phyloP scores from a whole-genome alignment of 2,329 filamentous ascomycete genomes.

The Nemania sp. region DNA sequence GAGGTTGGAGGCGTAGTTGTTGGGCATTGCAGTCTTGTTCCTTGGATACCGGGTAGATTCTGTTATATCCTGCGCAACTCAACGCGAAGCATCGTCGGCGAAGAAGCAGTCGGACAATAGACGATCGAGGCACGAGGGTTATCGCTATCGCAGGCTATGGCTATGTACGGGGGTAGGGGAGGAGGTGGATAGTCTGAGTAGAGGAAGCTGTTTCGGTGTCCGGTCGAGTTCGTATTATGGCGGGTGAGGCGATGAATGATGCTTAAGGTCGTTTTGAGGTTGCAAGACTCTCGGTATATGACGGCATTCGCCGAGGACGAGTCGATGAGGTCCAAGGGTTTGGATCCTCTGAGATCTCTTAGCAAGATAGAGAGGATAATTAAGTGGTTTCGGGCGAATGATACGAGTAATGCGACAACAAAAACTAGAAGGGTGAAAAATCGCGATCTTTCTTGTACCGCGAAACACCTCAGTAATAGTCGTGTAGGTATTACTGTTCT shows the following conservation, averaged over 20 bases:
- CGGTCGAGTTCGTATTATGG: neutral
- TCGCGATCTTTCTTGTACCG: neutral
- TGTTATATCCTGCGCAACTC: conserved; percentile 26
- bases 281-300: conserved; percentile 8
- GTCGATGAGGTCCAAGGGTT: conserved; percentile 6
- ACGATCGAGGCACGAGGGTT: neutral
- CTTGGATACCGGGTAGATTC: conserved; percentile 22
- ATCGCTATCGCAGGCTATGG: conserved; percentile 18
- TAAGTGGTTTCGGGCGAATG: neutral
- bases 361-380: conserved; percentile 4
- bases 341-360: conserved; percentile 3
- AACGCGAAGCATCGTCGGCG: conserved; percentile 29
- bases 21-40: conserved; percentile 51
- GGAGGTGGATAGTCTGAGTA: neutral
- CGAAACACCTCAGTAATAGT: neutral
- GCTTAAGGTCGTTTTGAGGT: conserved; percentile 1
- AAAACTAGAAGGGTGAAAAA: conserved; percentile 5
- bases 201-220: conserved; percentile 16
- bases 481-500: conserved; percentile 27
- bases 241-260: conserved; percentile 6
- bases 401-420: neutral
- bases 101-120: neutral
- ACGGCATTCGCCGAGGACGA: conserved; percentile 31
- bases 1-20: conserved; percentile 58
- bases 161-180: neutral